A percentile compares a stretch with the other conserved stretches of the same genome.
These are phyloP conservation scores for Xylaria intraflava DNA, from an alignment of 495 filamentous ascomycete genomes.

Conservation along the genomic window DNA sequence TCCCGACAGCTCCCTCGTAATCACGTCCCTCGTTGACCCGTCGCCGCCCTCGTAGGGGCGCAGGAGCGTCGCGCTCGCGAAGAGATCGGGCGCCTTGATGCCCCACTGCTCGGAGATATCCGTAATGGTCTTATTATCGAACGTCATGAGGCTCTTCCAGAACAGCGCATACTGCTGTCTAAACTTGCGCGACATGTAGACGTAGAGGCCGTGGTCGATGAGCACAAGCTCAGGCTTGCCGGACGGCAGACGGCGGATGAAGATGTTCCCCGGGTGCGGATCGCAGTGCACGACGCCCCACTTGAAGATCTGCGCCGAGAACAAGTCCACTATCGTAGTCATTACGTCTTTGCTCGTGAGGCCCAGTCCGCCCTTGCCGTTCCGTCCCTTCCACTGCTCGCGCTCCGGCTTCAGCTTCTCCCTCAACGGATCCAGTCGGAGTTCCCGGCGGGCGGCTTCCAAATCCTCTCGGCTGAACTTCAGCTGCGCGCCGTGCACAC, in stretches of 20 bases:
- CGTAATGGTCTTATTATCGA: slow-evolving; percentile 76
- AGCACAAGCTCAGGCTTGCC: slow-evolving; percentile 85
- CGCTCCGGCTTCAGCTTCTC: slow-evolving; percentile 70
- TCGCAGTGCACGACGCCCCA: slow-evolving; percentile 94
- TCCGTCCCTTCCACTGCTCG: slow-evolving; percentile 65
- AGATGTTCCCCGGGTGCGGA: slow-evolving; percentile 95
- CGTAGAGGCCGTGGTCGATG: slow-evolving; percentile 94
- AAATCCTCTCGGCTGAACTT: slow-evolving; percentile 40
- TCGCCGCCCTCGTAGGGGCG: slow-evolving; percentile 85
- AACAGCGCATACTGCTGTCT: slow-evolving; percentile 84
- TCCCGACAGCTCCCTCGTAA: slow-evolving; percentile 45
- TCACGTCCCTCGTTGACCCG: slow-evolving; percentile 50
- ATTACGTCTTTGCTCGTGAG: slow-evolving; percentile 78
- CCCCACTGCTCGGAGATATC: slow-evolving; percentile 73
- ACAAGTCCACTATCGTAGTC: slow-evolving; percentile 92
- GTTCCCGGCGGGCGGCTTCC: slow-evolving; percentile 32
- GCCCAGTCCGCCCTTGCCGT: slow-evolving; percentile 70
- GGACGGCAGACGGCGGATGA: slow-evolving; percentile 75
- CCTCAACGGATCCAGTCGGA: slow-evolving; percentile 37
- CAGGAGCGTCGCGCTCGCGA: slow-evolving; percentile 84
- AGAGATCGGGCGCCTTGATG: slow-evolving; percentile 79
- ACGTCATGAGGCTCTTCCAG: slow-evolving; percentile 89
- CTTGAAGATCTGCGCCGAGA: slow-evolving; percentile 94
- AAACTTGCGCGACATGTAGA: slow-evolving; percentile 79
- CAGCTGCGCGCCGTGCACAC: slow-evolving; percentile 63